Evolutionary conservation across 495 filamentous ascomycete species (phyloP).

Genomic region (Chlorociboria aeruginascens): DNA sequence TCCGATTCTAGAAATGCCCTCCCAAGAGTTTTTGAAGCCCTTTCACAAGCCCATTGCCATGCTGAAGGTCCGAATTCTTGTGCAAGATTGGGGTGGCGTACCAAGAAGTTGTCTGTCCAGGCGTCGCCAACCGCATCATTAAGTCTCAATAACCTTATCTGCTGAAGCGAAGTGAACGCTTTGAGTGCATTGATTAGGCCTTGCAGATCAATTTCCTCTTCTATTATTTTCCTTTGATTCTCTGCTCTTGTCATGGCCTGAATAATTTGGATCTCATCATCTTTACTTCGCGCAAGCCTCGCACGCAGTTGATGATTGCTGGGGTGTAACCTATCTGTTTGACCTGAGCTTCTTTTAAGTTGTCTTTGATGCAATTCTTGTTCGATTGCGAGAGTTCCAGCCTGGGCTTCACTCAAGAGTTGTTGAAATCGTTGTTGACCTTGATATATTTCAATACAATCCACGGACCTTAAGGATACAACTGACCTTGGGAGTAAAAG

Average conservation of each 20-base stretch:
- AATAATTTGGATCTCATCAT: constrained; percentile 24
- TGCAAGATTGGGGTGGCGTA: neutral
- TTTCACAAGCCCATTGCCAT: constrained; percentile 53
- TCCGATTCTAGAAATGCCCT: constrained; percentile 42
- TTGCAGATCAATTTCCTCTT: neutral
- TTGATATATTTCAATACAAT: neutral
- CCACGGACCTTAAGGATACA: neutral
- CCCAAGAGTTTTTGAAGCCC: constrained; percentile 45
- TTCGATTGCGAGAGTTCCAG: neutral
- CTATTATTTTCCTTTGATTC: constrained; percentile 7
- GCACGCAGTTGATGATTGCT: constrained; percentile 1
- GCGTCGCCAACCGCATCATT: constrained; percentile 30
- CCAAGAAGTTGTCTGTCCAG: neutral
- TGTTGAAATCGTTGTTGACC: neutral
- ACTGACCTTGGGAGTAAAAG: constrained; percentile 43
- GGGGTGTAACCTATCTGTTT: constrained; percentile 1
- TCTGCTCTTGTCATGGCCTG: constrained; percentile 11
- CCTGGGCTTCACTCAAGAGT: constrained; percentile 1
- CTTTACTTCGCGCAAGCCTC: neutral
- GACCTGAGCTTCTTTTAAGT: neutral
- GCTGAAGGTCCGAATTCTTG: constrained; percentile 11
- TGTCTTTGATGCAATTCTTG: neutral
- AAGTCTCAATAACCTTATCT: constrained; percentile 53
- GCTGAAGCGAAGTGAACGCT: constrained; percentile 47
- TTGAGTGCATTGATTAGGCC: constrained; percentile 24